Percentiles rank a stretch among this genome's conserved stretches.
Conservation (phyloP, 2,329 filamentous ascomycete genomes). For the Didymella lethalis region DNA sequence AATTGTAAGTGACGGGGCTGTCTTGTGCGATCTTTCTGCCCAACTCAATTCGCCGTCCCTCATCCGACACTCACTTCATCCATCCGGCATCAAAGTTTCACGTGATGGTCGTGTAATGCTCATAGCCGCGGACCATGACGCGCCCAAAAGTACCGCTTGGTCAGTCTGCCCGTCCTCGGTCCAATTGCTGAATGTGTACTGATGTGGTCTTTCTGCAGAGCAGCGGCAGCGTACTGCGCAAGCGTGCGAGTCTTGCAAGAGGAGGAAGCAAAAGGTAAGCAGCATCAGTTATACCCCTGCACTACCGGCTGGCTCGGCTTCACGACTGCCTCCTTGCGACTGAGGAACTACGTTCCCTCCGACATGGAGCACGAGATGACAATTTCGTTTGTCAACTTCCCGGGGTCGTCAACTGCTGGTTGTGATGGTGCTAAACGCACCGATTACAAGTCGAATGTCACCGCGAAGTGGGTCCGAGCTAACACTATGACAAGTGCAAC, state of each 20-base stretch:
- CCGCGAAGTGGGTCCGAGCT: conserved; percentile 18
- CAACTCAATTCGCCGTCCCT: conserved; percentile 31
- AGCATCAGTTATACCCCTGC: conserved; percentile 6
- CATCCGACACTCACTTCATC: conserved; percentile 42
- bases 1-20: conserved; percentile 18
- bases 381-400: not conserved
- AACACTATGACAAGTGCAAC: conserved; percentile 61
- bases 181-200: conserved; percentile 24
- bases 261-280: conserved; percentile 72
- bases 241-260: conserved; percentile 71
- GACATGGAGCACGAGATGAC: not conserved
- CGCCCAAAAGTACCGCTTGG: conserved; percentile 48
- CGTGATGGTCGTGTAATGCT: conserved; percentile 32
- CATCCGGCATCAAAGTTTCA: conserved; percentile 33
- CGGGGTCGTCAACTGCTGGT: not conserved
- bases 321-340: not conserved
- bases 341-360: not conserved
- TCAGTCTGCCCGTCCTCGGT: conserved; percentile 26
- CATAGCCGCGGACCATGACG: conserved; percentile 37
- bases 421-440: conserved; percentile 4
- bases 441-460: not conserved
- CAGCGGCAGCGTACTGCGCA: conserved; percentile 69
- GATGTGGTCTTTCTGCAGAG: conserved; percentile 63
- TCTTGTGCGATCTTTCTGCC: conserved; percentile 23
- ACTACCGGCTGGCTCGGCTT: conserved; percentile 1